Evolutionary conservation across 805 yeast species (phyloP), one percentile per base, ranked within the genome.

Genomic region (Saitoella complicata): DNA sequence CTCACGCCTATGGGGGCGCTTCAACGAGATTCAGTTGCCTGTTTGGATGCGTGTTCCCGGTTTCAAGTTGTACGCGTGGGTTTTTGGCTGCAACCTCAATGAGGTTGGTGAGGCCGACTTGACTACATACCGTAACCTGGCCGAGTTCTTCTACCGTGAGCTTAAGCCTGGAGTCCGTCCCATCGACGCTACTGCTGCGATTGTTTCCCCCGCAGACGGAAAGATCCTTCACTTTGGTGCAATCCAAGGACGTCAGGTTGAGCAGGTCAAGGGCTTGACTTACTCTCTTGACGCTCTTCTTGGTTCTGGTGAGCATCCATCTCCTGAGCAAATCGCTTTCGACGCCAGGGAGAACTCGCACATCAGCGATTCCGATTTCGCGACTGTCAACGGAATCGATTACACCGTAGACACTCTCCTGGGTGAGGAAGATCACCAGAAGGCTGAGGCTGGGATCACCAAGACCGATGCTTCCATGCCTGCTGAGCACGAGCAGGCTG

Each of bases 241-340:
- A 32, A 75, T 83, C 37, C 72, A 80, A 53, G 95, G 95, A 33
- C 55, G 59, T 34, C 55, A 60, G 34, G 85, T 91, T 48, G 97
- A 91, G 61, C 97, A 88, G 61, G 97, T 91, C 37, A 91, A 91
- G 64, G 98, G 98, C 6, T 75, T 91, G 75, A 84, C 93, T 1
- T 91, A 91, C 60, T 78, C 94, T 1, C 71, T 91, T 10, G 88
- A 83, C 52, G 87, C 93, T 7, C 72, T 91, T 45, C 69, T 91
- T 40, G 99, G 99, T 4, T 49, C 52, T 12, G 51, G 54, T 6
- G 38, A 41, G 21, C 51, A 46, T 21, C 56, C 54, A 7, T 51
- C 53, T 30, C 13, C 49, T 21, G 53, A 50, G 11, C 45, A 50
- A 30, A 43, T 50, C 11, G 38, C 51, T 5, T 66, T 73, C 30